Conservation (phyloP, 306 rosid species). For the Acacia crassicarpa region DNA sequence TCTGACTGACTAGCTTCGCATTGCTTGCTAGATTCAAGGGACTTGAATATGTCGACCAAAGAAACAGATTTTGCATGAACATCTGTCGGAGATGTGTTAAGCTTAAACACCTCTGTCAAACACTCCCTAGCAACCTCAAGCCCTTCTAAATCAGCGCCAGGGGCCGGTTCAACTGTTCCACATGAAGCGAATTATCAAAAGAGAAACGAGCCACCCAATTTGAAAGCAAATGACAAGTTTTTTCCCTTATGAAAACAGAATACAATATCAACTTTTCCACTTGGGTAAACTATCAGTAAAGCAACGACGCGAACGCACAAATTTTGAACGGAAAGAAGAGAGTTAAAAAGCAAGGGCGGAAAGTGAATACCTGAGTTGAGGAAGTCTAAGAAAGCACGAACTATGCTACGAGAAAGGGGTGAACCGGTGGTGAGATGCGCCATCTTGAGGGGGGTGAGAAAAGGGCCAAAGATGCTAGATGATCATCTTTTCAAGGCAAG, state of each 20-base stretch:
- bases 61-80: constrained; percentile 44
- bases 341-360: not conserved
- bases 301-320: not conserved
- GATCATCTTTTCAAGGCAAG: constrained; percentile 2
- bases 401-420: constrained; percentile 79
- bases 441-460: constrained; percentile 33
- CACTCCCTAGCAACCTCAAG: constrained; percentile 86
- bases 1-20: constrained; percentile 33
- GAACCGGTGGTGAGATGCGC: constrained; percentile 60
- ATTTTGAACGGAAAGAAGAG: not conserved
- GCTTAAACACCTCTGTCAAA: constrained; percentile 66
- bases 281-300: not conserved
- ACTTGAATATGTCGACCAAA: constrained; percentile 64
- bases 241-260: not conserved
- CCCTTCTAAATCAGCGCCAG: constrained; percentile 72
- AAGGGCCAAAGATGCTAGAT: not conserved
- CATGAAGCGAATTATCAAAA: constrained; percentile 16
- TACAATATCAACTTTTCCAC: too few species aligned
- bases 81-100: constrained; percentile 41
- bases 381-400: constrained; percentile 70
- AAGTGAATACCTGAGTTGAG: constrained; percentile 57
- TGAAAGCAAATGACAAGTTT: not conserved
- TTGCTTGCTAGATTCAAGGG: constrained; percentile 47
- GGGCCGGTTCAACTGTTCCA: constrained; percentile 69
- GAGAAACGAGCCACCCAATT: not conserved